Base-by-base conservation (phyloP, 306 rosid genomes). In the Vigna hirtella region DNA sequence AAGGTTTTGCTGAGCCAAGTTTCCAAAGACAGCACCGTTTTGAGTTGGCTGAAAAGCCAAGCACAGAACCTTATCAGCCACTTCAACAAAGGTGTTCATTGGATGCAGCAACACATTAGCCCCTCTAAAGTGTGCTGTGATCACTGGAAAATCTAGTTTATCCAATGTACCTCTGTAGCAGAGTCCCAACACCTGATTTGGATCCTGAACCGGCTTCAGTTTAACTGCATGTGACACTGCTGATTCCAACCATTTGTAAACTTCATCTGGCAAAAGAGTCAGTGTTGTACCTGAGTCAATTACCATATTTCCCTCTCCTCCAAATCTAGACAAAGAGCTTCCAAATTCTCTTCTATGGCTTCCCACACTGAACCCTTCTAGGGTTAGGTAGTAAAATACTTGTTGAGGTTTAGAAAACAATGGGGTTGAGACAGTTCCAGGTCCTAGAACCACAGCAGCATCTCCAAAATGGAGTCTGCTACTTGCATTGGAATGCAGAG, bases 1-100 rank as follows among this genome's bases (percentile, higher is more conserved):
- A 62, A 89, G 81, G 47, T 84, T 84, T 52, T 26, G 65, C 47
- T 93, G 96, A 0, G 88, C 81, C 32, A 93, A 0, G 40, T 88
- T 93, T 0, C 94, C 96, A 13, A 80, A 88, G 20, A 93, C 79
- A 0, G 79, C 1, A 28, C 16, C 2, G 3, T 0, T 0, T 1
- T 8, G 0, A 4, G 3, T 0, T 20, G 6, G 0, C 3, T 2
- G 0, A 15, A 93, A 87, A 7, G 91, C 88, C 0, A 93, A 79
- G 70, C 98, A 93, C 1, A 53, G 34, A 0, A 81, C 66, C 0
- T 7, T 69, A 0, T 83, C 76, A 0, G 32, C 22, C 2, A 84
- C 69, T 13, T 40, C 22, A 45, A 86, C n/a, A 69, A 93, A 89
- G 0, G 87, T 51, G 64, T 82, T 89, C 6, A 52, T 0, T 0